phyloP scores from a whole-genome alignment of 2,329 filamentous ascomycete species.

The Verticillium alfalfae region DNA sequence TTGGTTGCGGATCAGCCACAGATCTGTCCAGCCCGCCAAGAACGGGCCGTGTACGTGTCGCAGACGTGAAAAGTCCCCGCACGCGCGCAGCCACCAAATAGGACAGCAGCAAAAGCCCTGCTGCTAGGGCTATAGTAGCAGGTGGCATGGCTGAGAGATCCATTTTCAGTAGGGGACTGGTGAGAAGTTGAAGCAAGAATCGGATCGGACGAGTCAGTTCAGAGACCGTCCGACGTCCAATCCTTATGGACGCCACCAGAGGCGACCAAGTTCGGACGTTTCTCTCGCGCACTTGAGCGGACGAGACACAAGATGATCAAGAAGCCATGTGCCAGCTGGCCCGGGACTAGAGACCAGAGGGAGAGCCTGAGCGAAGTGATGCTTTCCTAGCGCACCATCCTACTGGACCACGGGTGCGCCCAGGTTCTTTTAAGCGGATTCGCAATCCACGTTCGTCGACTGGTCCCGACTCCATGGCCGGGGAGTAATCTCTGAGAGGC shows the following conservation, averaged over 20 bases:
- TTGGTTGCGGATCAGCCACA: slow-evolving; percentile 19
- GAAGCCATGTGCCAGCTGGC: not conserved
- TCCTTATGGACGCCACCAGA: not conserved
- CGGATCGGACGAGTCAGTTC: not conserved
- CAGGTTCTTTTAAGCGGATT: not conserved
- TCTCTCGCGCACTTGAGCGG: too few species aligned
- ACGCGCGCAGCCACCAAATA: slow-evolving; percentile 2
- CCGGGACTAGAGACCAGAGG: not conserved
- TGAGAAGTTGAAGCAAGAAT: not conserved
- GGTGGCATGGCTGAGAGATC: not conserved
- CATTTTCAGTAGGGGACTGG: not conserved
- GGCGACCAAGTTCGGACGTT: too few species aligned
- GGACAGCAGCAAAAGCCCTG: not conserved
- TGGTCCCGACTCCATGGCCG: not conserved
- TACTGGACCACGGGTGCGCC: not conserved
- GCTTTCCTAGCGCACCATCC: not conserved
- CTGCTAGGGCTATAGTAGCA: not conserved
- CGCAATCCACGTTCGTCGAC: not conserved
- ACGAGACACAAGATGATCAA: too few species aligned
- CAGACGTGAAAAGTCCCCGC: slow-evolving; percentile 11
- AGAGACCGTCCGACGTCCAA: not conserved
- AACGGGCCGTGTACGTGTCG: slow-evolving; percentile 21
- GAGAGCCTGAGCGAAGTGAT: not conserved
- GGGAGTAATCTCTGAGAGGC: not conserved
- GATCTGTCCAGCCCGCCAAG: slow-evolving; percentile 18